Evolutionary conservation across 2,329 filamentous ascomycete species (phyloP).

Genomic region (Amauroascus niger): DNA sequence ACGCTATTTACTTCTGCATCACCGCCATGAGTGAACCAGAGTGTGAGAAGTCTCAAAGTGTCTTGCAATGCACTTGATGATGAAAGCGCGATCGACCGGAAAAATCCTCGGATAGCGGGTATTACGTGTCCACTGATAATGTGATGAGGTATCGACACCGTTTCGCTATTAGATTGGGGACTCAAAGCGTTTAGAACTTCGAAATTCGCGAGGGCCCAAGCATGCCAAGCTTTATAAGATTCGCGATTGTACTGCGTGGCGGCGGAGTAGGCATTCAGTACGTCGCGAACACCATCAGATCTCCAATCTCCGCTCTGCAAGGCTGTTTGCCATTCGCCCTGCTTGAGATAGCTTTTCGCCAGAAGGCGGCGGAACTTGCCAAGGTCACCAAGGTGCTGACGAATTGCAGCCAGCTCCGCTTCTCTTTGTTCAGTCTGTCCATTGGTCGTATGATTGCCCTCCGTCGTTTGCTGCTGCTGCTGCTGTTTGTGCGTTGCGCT

Average conservation of each 20-base stretch:
- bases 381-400: conserved; percentile 40
- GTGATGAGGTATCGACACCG: conserved; percentile 48
- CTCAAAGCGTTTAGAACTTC: conserved; percentile 84
- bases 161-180: conserved; percentile 53
- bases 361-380: conserved; percentile 59
- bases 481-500: conserved; percentile 26
- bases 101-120: conserved; percentile 89
- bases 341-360: conserved; percentile 89
- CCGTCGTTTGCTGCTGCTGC: conserved; percentile 35
- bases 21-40: conserved; percentile 94
- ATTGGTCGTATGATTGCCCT: conserved; percentile 39
- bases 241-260: conserved; percentile 89
- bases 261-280: conserved; percentile 79
- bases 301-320: conserved; percentile 84
- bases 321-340: conserved; percentile 89
- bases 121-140: conserved; percentile 81
- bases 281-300: conserved; percentile 73
- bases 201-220: conserved; percentile 96
- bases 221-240: conserved; percentile 99
- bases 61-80: conserved; percentile 90
- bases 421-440: conserved; percentile 36
- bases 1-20: conserved; percentile 77
- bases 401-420: conserved; percentile 31
- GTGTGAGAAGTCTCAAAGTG: conserved; percentile 77
- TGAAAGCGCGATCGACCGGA: conserved; percentile 90